Base-by-base conservation (phyloP, 2,329 filamentous ascomycete species). In the Thelonectria blattea region DNA sequence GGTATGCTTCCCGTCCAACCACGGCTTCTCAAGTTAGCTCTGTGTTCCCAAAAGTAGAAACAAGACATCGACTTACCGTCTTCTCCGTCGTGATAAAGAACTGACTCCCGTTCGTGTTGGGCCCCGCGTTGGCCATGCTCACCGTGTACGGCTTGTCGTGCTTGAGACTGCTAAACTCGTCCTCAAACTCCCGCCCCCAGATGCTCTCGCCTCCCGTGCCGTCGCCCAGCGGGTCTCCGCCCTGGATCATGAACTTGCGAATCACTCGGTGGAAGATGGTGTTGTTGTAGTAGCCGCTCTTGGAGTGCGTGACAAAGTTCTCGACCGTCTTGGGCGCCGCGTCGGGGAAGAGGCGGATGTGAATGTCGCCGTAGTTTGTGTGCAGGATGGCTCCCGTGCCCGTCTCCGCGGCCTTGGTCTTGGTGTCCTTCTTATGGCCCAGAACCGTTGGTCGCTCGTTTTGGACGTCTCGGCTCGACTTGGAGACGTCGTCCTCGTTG, bases 81-180 rank as follows among this genome's bases (percentile, higher is more conserved):
- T 96, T 96, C 77, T 97, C 96, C 0, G 94, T 97, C 0, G 95
- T 99, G 67, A 99, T 97, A 72, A 99, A 99, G 75, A 99, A 99
- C 75, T 99, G 95, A 72, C 91, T 95, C 14, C 91, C 95, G 74
- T 99, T 99, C 37, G 93, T 97, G 71, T 94, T 93, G 0, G 93
- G 92, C 0, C 95, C 95, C 0, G 95, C 94, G 75, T 99, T 99
- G 12, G 95, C 95, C 95, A 99, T 99, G 74, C 91, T 96, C 59
- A 98, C 83, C 0, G 93, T 98, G 75, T 97, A 99, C 2, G 95
- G 91, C 79, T 95, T 96, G 79, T 99, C 95, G 72, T 99, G 95
- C 75, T 90, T 92, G 63, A 99, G 78, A 17, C 87, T 90, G 68
- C 91, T 93, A 69, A 99, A 97, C 75, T 99, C 95, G 73, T 99